Evolutionary conservation across 208 protist genomes (phyloP).

Genomic region (Leishmania amazonensis): DNA sequence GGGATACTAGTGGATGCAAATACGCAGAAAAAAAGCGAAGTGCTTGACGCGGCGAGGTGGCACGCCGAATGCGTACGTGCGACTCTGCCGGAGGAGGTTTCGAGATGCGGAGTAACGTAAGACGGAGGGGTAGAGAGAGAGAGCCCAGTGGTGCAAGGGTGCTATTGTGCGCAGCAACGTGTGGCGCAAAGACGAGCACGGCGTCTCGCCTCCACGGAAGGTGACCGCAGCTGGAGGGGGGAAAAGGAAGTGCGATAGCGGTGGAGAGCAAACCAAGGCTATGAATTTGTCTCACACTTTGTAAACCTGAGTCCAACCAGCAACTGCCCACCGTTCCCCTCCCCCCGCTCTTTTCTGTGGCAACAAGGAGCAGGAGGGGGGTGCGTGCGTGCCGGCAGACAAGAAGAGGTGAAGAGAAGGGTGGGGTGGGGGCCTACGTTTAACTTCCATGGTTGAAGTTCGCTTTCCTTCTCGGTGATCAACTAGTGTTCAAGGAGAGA

Average conservation of each 20-base stretch:
- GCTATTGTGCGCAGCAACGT: background rate
- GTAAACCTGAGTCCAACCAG: background rate
- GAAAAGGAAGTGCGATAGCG: background rate
- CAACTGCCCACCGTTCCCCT: background rate
- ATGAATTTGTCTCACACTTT: background rate
- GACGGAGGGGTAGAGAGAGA: background rate
- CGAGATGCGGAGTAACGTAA: background rate
- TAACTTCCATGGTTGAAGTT: background rate
- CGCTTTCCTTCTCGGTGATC: background rate
- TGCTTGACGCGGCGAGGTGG: background rate
- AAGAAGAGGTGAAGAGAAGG: background rate
- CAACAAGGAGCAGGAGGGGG: background rate
- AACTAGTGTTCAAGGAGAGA: background rate
- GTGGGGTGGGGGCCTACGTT: background rate
- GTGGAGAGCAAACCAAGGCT: background rate
- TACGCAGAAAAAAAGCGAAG: background rate
- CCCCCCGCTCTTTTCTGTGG: background rate
- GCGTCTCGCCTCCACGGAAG: background rate
- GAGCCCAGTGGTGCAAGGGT: background rate
- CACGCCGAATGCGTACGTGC: background rate
- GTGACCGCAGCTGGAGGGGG: background rate
- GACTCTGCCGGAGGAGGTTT: background rate
- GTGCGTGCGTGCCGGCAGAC: background rate
- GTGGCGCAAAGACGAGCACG: background rate
- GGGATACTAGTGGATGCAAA: too few relatives aligned